Conservation (phyloP, 192 early-diverging fungal species). For the Gryganskiella cystojenkinii region DNA sequence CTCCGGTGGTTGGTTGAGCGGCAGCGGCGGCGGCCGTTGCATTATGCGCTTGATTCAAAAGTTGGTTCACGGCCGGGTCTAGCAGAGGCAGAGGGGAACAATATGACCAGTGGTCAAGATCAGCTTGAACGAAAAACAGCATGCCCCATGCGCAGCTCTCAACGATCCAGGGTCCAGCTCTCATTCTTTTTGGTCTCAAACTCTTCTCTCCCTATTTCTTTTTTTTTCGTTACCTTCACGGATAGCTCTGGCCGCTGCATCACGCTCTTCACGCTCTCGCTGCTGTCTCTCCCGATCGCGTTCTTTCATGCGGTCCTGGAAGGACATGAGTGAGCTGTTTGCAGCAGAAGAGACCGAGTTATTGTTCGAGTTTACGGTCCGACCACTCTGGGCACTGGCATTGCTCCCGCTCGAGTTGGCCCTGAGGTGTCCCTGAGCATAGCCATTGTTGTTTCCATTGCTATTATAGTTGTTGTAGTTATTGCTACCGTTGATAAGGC, state of each 20-base stretch:
- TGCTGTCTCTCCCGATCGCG: slow-evolving; percentile 44
- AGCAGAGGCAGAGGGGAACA: background rate
- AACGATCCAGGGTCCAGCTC: background rate
- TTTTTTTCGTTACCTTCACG: slow-evolving; percentile 27
- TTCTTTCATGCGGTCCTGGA: slow-evolving; percentile 48
- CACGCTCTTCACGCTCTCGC: slow-evolving; percentile 41
- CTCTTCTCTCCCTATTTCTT: background rate
- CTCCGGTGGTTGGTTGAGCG: slow-evolving; percentile 24
- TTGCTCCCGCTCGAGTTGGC: too few species aligned
- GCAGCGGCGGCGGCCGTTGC: slow-evolving; percentile 3
- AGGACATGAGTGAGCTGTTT: slow-evolving; percentile 23
- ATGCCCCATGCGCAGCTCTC: too few species aligned
- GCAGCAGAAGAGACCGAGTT: slow-evolving; percentile 9
- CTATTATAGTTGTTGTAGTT: too few species aligned
- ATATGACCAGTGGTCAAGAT: background rate
- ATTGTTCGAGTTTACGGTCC: background rate
- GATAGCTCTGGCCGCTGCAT: slow-evolving; percentile 25
- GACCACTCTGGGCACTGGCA: too few species aligned
- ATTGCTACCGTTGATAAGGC: too few species aligned
- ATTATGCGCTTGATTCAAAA: background rate
- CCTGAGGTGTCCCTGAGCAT: too few species aligned
- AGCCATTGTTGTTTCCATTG: too few species aligned
- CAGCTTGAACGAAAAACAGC: too few species aligned
- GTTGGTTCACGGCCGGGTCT: too few species aligned
- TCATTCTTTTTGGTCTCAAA: too few species aligned